phyloP scores from a whole-genome alignment of 2,329 filamentous ascomycete genomes.

The Oidium heveae region DNA sequence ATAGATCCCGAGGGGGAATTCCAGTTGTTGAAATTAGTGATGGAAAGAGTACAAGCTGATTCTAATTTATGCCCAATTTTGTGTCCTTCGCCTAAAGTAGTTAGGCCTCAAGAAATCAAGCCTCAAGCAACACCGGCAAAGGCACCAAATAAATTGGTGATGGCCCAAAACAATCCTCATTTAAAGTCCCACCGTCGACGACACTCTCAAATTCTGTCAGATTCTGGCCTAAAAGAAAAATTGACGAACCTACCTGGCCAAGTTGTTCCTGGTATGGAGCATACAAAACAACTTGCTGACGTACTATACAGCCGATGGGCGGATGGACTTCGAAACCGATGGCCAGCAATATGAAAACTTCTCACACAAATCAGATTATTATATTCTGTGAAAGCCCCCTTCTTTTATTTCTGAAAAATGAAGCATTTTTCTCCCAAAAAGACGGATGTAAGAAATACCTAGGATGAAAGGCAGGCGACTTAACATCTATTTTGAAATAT shows the following conservation, averaged over 20 bases:
- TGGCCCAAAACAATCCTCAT: constrained; percentile 66
- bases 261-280: constrained; percentile 54
- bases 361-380: not conserved
- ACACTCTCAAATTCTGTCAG: constrained; percentile 19
- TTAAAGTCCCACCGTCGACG: constrained; percentile 50
- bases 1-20: constrained; percentile 80
- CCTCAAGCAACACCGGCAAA: constrained; percentile 22
- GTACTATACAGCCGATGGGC: constrained; percentile 81
- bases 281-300: constrained; percentile 69
- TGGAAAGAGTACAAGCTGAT: constrained; percentile 48
- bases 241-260: constrained; percentile 27
- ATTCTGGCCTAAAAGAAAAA: constrained; percentile 21
- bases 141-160: constrained; percentile 32
- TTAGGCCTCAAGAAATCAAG: constrained; percentile 24
- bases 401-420: no score
- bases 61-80: constrained; percentile 27
- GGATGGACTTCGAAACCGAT: constrained; percentile 51
- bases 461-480: no score
- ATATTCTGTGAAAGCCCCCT: no score
- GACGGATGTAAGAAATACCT: no score
- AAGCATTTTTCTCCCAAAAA: no score
- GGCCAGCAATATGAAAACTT: constrained; percentile 20
- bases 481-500: no score
- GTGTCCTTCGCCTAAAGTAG: constrained; percentile 15
- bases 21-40: constrained; percentile 53